phyloP scores from a whole-genome alignment of 257 asterid genomes.

The Solanum lignicaule region DNA sequence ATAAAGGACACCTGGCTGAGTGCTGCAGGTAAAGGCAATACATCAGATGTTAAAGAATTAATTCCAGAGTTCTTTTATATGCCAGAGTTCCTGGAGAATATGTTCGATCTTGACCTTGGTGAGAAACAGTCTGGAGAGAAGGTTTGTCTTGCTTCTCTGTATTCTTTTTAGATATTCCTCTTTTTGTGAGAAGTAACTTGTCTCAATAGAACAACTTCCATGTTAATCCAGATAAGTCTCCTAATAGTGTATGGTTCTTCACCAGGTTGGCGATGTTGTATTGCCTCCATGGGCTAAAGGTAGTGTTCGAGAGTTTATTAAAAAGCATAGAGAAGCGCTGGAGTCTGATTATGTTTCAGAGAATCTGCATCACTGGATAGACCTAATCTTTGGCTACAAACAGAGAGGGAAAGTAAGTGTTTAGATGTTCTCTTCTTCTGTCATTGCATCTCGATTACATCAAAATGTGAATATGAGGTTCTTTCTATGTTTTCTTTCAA shows the following conservation, averaged over 20 bases:
- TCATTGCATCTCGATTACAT: neutral
- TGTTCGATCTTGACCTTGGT: conserved; percentile 89
- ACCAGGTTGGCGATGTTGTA: conserved; percentile 82
- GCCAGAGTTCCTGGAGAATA: conserved; percentile 91
- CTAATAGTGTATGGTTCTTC: conserved; percentile 20
- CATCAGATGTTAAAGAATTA: conserved; percentile 97
- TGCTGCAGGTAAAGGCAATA: conserved; percentile 98
- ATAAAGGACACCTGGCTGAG: conserved; percentile 89
- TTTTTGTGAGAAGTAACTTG: neutral
- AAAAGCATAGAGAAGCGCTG: conserved; percentile 94
- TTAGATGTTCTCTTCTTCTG: neutral
- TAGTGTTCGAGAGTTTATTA: conserved; percentile 83
- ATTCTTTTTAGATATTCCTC: neutral
- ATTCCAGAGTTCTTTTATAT: conserved; percentile 95
- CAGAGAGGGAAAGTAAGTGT: conserved; percentile 94
- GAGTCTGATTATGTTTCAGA: conserved; percentile 95
- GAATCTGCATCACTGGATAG: conserved; percentile 98
- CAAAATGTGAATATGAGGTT: neutral
- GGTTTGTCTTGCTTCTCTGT: conserved; percentile 35
- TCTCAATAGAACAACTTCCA: neutral
- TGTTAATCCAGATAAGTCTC: neutral
- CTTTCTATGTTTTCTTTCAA: neutral
- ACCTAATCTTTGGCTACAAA: conserved; percentile 88
- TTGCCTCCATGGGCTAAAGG: conserved; percentile 98
- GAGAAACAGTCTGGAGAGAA: conserved; percentile 99